Base-by-base conservation (phyloP, 75 land plant genomes). In the Chamaecyparis obtusa region DNA sequence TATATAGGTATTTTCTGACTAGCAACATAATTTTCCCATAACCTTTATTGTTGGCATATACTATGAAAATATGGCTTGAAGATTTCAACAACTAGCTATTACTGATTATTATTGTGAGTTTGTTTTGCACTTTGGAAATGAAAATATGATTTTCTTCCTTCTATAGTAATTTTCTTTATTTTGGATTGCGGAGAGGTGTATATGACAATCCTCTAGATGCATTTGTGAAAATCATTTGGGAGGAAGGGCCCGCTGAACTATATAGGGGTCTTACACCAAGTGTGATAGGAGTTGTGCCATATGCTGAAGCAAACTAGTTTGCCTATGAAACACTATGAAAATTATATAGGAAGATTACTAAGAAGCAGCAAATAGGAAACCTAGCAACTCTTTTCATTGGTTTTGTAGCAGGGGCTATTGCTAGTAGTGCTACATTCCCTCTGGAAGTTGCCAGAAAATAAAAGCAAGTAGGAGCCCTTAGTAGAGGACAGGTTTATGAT, bases 211-310 rank as follows among this genome's bases (percentile, higher is more conserved):
- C 95, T 16, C 14, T 96, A 15, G 93, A 98, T 87, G 99, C 99
- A 17, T 93, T 98, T 33, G 16, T 98, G 30, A 96, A 94, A 89
- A 98, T 98, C 30, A 35, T 95, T 19, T 86, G 87, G 87, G 95
- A 95, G 57, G 99, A 93, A 83, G 99, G 99, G 9, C 94, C 94
- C 15, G 87, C 56, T 69, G 99, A 95, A 90, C 94, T 98, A 13
- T 98, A 96, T 89, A 89, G 99, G 84, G 99, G 99, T 24, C 93
- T 98, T 5, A 87, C 92, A 33, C 99, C 99, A 5, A 96, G 98
- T 86, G 76, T 98, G 39, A 98, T 98, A 72, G 99, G 99, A 55
- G 96, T 98, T 9, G 89, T 98, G 49, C 99, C 99, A 14, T 98
- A 98, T 91, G 95, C 98, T 72, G 99, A 96, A 1, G 91, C 96